These are phyloP conservation scores for Strobilomyces confusus DNA, from an alignment of 768 basidiomycete genomes.

Conservation along the genomic window DNA sequence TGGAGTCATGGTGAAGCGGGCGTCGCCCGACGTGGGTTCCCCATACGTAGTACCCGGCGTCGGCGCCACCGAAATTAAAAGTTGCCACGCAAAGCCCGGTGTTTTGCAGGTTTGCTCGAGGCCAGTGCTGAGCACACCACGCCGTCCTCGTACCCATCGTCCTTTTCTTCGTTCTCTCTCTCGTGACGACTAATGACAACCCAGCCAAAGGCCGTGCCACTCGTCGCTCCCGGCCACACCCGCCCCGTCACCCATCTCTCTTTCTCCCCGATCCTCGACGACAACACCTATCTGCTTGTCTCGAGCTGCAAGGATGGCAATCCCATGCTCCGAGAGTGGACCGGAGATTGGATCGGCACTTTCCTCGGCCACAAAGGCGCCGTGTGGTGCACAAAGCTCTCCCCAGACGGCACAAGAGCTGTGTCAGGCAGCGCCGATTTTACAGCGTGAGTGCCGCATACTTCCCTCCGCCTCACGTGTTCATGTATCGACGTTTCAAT, in stretches of 20 bases:
- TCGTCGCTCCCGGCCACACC: slow-evolving; percentile 83
- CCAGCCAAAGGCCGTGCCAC: slow-evolving; percentile 66
- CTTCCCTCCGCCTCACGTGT: neutral
- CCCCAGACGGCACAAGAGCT: slow-evolving; percentile 78
- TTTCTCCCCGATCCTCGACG: slow-evolving; percentile 82
- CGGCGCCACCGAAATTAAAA: neutral
- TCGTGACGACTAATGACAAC: slow-evolving; percentile 52
- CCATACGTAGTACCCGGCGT: neutral
- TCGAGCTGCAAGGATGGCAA: slow-evolving; percentile 99
- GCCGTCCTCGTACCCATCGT: neutral
- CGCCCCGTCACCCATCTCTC: slow-evolving; percentile 91
- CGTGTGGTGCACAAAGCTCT: slow-evolving; percentile 95
- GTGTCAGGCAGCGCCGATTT: slow-evolving; percentile 96
- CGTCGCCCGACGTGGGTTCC: neutral
- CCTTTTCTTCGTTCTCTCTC: neutral
- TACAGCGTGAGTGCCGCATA: slow-evolving; percentile 62
- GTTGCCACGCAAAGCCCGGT: slow-evolving; percentile 12
- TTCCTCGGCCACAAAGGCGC: slow-evolving; percentile 91
- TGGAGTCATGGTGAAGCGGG: no score
- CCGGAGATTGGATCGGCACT: slow-evolving; percentile 97
- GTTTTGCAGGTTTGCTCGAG: slow-evolving; percentile 9
- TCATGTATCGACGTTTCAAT: slow-evolving; percentile 12
- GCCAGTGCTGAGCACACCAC: slow-evolving; percentile 45
- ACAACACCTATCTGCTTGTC: slow-evolving; percentile 84
- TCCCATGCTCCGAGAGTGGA: slow-evolving; percentile 95